Percentiles rank a stretch among this genome's conserved stretches.
Evolutionary conservation across 2,329 filamentous ascomycete genomes (phyloP).

Genomic region (Lomentospora prolificans): DNA sequence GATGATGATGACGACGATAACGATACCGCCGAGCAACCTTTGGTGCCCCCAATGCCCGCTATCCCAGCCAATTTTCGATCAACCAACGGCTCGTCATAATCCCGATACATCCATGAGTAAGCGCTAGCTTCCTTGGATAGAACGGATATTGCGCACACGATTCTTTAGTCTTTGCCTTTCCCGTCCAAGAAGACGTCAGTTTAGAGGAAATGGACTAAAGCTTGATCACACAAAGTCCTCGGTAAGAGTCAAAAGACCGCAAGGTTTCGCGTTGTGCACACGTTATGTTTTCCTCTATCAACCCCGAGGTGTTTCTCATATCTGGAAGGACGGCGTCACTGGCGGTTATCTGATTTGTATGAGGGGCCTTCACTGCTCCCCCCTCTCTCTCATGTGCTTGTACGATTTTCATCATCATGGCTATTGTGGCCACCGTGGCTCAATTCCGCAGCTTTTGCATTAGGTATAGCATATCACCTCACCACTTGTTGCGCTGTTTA

Average conservation of each 20-base stretch:
- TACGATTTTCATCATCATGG: not conserved
- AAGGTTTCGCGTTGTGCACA: not conserved
- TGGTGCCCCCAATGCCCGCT: constrained; percentile 23
- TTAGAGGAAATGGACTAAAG: not conserved
- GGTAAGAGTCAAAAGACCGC: not conserved
- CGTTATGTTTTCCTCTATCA: not conserved
- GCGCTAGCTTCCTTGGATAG: not conserved
- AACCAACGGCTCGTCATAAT: constrained; percentile 3
- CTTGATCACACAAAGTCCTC: not conserved
- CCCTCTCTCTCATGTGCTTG: not conserved
- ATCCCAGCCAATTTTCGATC: not conserved
- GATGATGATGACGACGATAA: constrained; percentile 53
- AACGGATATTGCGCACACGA: not conserved
- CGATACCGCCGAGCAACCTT: constrained; percentile 29
- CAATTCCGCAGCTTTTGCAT: not conserved
- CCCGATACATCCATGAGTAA: not conserved
- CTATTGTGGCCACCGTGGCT: not conserved
- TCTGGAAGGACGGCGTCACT: not conserved
- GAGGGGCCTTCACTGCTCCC: too few relatives aligned
- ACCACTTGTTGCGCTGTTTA: not conserved
- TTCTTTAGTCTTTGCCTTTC: not conserved
- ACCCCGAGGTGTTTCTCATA: not conserved
- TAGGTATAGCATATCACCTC: not conserved
- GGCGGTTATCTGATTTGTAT: not conserved
- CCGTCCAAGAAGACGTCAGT: not conserved